Percentiles rank a stretch among this genome's conserved stretches.
phyloP scores from a whole-genome alignment of 2,329 filamentous ascomycete species.

The Escovopsis sp. region DNA sequence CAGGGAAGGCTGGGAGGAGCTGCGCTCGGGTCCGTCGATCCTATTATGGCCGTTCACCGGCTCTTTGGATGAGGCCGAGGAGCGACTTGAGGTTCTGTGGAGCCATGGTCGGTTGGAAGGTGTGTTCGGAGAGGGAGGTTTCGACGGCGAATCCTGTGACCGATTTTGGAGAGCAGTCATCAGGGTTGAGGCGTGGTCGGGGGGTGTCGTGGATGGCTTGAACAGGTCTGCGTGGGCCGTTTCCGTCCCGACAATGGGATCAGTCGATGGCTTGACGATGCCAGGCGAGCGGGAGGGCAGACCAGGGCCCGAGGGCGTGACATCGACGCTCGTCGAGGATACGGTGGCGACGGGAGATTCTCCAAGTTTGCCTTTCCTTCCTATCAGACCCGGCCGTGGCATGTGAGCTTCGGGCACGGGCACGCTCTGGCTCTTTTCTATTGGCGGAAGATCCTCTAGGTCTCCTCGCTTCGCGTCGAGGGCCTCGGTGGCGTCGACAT shows the following conservation, averaged over 20 bases:
- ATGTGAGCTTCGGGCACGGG: constrained; percentile 26
- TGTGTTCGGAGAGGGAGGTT: constrained; percentile 24
- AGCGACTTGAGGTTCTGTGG: constrained; percentile 12
- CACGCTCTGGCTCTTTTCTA: constrained; percentile 43
- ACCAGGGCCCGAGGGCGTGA: constrained; percentile 23
- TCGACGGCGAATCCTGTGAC: constrained; percentile 40
- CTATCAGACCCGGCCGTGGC: constrained; percentile 30
- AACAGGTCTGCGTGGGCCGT: constrained; percentile 50
- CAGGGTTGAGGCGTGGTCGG: constrained; percentile 44
- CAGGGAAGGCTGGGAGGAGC: constrained; percentile 10
- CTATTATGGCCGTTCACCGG: constrained; percentile 26
- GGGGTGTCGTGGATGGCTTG: constrained; percentile 39
- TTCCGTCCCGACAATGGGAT: constrained; percentile 54
- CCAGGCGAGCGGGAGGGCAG: constrained; percentile 21
- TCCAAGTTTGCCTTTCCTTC: constrained; percentile 30
- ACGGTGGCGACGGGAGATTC: constrained; percentile 19
- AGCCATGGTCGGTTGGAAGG: constrained; percentile 21
- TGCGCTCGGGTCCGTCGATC: constrained; percentile 15
- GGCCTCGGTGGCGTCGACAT: constrained; percentile 32
- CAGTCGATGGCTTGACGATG: constrained; percentile 33
- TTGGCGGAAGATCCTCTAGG: constrained; percentile 25
- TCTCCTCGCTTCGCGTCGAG: constrained; percentile 26
- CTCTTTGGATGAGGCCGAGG: constrained; percentile 34
- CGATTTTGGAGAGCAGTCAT: constrained; percentile 56
- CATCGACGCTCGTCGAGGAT: constrained; percentile 34